Evolutionary conservation across 202 grass and related monocot genomes (phyloP), one percentile per base, ranked within the genome.

Genomic region (Bolboschoenoplectus hybrid): DNA sequence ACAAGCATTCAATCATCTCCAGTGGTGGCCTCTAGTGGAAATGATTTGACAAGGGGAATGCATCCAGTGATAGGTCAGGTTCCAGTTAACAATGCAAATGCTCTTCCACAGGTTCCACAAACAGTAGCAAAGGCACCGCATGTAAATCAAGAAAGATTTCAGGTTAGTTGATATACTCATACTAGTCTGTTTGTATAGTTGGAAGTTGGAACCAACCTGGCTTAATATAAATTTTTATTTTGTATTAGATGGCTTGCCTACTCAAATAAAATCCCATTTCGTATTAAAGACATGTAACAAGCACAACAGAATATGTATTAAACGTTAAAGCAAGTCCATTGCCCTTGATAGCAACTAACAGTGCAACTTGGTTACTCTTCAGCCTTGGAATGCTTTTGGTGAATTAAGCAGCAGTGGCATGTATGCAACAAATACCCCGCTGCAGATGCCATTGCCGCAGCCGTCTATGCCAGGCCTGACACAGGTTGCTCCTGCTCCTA

Each of bases 341-440:
- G 14, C 78, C 71, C 11, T 67, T 49, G 57, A 52, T 89, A 44
- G 53, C 16, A 53, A 45, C 32, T 73, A 77, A 44, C 43, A 80
- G 73, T 77, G 39, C 8, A 74, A 71, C 17, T 64, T 86, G 89
- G 38, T 53, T 38, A 17, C 56, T 91, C 89, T 92, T 6, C 89
- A 96, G 93, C 60, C 83, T 76, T 99, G 93, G 93, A 94, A 98
- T 89, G 90, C 92, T 49, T 96, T 98, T 87, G 83, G 86, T 79
- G 86, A 87, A 85, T 89, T 89, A 88, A 89, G 45, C 91, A 90
- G 83, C 49, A 86, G 82, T 89, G 44, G 84, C 87, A 63, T 86
- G 65, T 89, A 88, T 75, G 74, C 83, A 87, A 82, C 86, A 32
- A 88, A 90, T 63, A 53, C 74, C 76, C 81, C 65, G 46, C 47